Base-by-base conservation (phyloP, 371 early-diverging fungal species). In the Dipsacomyces acuminosporus region DNA sequence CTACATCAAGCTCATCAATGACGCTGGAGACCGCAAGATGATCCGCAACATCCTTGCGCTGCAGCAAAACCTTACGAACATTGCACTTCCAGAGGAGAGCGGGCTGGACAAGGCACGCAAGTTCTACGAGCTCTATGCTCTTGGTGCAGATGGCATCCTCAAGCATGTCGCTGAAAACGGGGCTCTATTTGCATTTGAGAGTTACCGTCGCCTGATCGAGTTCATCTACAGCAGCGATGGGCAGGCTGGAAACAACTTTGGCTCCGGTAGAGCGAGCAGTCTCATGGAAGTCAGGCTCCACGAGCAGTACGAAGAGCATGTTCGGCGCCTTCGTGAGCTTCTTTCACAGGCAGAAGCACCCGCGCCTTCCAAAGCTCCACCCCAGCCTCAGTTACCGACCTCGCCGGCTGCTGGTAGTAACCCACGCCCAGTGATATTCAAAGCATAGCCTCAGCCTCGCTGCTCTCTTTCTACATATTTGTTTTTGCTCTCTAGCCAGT, bases 41-140 rank as follows among this genome's bases (percentile, higher is more conserved):
- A 66, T 81, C 6, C 82, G 89, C 45, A 92, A 91, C 51, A 81
- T 93, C 5, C 73, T 87, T 6, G 87, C 92, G 2, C 72, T 93
- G 36, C 91, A 93, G 49, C 93, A 93, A 60, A 90, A 90, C 64
- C 64, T 94, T 22, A 89, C 84, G 33, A 91, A 89, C 62, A 82
- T 93, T 50, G 80, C 80, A 2, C 74, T 77, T 45, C 73, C 72
- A 21, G 80, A 72, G n/a, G 85, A 88, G 48, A 80, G 81, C 48
- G 79, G 84, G 2, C 74, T 92, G 56, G 89, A 88, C 47, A 72
- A 75, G 17, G 89, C 88, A 0, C 75, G 84, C 17, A 70, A 71
- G 43, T 94, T 88, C 59, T 91, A 87, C 56, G 82, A 85, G 54
- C 65, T 92, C 40, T 84, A 82, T 47, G 78, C 77, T 19, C 48